Conservation (phyloP, 306 rosid genomes). For the Dalbergia cochinchinensis region DNA sequence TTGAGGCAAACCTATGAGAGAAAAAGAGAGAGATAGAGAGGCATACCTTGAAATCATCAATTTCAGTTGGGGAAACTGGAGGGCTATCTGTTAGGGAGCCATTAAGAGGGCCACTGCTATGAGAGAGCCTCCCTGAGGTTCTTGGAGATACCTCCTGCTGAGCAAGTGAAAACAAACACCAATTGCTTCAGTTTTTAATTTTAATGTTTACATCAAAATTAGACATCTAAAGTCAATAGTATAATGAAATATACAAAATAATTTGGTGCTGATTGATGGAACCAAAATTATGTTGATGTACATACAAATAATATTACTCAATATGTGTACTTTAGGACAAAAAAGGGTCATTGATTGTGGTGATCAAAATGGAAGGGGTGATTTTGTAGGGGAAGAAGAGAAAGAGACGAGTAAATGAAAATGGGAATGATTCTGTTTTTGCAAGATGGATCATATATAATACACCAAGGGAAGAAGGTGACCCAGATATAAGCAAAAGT, state of each 20-base stretch:
- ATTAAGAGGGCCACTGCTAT: conserved; percentile 97
- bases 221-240: background rate
- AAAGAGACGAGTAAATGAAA: background rate
- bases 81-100: conserved; percentile 94
- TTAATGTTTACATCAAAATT: no score
- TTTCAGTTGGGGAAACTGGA: conserved; percentile 87
- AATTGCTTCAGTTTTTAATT: background rate
- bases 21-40: background rate
- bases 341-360: background rate
- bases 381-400: no score
- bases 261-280: no score
- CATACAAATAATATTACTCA: no score
- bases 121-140: conserved; percentile 90
- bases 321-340: background rate
- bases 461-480: background rate
- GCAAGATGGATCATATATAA: background rate
- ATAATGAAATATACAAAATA: background rate
- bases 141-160: conserved; percentile 97
- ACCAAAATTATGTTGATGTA: no score
- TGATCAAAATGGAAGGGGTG: background rate
- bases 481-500: conserved; percentile 27
- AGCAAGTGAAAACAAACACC: background rate
- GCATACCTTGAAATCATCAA: conserved; percentile 84
- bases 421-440: conserved; percentile 8
- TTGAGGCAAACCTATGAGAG: conserved; percentile 48